Evolutionary conservation across 2,329 filamentous ascomycete species (phyloP), one percentile per base, ranked within the genome.

Genomic region (Penicillium janthinellum): DNA sequence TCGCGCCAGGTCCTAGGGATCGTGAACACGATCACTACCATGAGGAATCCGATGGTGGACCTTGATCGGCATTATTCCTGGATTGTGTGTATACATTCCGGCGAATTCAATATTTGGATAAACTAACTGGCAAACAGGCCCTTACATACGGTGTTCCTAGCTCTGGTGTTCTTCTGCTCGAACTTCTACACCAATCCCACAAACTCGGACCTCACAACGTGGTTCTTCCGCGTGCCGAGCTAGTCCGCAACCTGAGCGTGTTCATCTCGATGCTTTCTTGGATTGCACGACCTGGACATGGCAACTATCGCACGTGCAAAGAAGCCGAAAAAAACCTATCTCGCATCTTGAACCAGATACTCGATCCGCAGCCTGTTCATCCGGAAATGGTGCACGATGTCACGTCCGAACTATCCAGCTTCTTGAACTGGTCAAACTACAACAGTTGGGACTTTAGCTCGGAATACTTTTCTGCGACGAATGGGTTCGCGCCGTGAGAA

Each of bases 241-340:
- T 73, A 6, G 73, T 75, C 17, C 73, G 73, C 8, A 73, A 75
- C 37, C 60, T 75, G 4, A 74, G 72, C 42, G 71, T 75, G 2
- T 72, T 75, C 37, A 62, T 75, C 10, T 73, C 71, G 10, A 64
- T 71, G 22, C 53, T 76, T 15, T 72, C 70, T 3, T 74, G 73
- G 73, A 67, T 75, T 10, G 67, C 72, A 17, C 65, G 65, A 6
- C 73, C 74, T 1, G 71, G 70, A 0, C 70, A 75, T 34, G 73
- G 73, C 2, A 75, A 76, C 44, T 75, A 75, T 49, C 67, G 67
- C 15, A 68, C 68, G 11, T 76, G 74, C 62, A 71, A 73, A 58
- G 70, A 72, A 56, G 74, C 69, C 28, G 73, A 75, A 58, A 74
- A 73, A 58, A 75, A 73, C 25, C 54, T 76, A 12, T 73, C 73